Evolutionary conservation across 257 asterid species (phyloP).

Genomic region (Nicotiana sylvestris): DNA sequence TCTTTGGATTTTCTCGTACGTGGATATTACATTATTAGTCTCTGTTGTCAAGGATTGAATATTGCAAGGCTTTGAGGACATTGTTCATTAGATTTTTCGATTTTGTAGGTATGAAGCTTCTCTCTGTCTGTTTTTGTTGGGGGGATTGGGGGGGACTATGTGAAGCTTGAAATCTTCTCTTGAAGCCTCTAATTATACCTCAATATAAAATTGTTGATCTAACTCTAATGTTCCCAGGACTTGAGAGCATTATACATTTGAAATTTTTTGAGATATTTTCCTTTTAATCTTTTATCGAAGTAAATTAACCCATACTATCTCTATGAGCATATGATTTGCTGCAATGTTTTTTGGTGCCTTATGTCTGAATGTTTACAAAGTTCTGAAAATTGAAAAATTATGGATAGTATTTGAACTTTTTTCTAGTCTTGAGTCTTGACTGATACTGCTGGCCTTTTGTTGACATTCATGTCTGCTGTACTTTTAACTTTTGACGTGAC

Average conservation of each 20-base stretch:
- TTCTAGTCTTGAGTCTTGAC: neutral
- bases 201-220: neutral
- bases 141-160: neutral
- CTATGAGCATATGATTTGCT: conserved; percentile 7
- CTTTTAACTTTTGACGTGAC: neutral
- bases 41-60: neutral
- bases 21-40: neutral
- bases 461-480: neutral
- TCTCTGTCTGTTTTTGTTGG: neutral
- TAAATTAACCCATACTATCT: neutral
- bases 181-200: neutral
- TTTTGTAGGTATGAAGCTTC: neutral
- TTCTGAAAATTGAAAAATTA: neutral
- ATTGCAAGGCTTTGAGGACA: neutral
- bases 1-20: neutral
- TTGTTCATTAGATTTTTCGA: neutral
- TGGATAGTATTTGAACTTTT: neutral
- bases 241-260: neutral
- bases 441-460: neutral
- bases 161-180: neutral
- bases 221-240: neutral
- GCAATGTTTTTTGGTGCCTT: neutral
- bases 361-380: neutral
- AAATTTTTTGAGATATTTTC: neutral
- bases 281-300: neutral